Conservation (phyloP, 2,329 filamentous ascomycete species). For the Didymellaceae sp. region DNA sequence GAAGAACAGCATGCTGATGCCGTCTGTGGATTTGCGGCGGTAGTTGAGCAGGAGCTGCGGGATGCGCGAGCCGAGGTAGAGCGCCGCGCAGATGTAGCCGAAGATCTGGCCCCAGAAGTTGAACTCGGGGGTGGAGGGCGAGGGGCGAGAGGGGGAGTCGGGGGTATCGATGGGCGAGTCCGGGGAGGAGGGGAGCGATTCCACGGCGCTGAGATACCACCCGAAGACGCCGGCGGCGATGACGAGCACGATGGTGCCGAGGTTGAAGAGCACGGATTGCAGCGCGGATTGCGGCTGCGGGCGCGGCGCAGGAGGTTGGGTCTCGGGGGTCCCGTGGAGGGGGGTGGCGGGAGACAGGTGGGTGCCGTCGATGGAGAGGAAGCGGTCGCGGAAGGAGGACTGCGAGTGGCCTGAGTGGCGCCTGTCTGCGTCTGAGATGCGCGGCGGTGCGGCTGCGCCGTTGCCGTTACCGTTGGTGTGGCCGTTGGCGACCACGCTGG, state of each 20-base stretch:
- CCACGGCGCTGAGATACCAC: slow-evolving; percentile 78
- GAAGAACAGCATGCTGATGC: slow-evolving; percentile 93
- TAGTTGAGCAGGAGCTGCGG: slow-evolving; percentile 94
- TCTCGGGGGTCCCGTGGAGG: slow-evolving; percentile 57
- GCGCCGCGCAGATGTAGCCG: slow-evolving; percentile 85
- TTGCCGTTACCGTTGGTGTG: slow-evolving; percentile 26
- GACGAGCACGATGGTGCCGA: slow-evolving; percentile 77
- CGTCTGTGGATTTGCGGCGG: slow-evolving; percentile 89
- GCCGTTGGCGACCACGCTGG: slow-evolving; percentile 24
- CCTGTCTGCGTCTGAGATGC: slow-evolving; percentile 47
- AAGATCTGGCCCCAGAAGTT: slow-evolving; percentile 85
- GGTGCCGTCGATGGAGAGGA: slow-evolving; percentile 66
- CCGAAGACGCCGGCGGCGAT: slow-evolving; percentile 82
- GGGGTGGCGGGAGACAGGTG: slow-evolving; percentile 85
- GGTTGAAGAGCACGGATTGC: slow-evolving; percentile 74
- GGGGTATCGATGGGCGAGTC: too few species aligned
- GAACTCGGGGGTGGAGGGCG: slow-evolving; percentile 64
- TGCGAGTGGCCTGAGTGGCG: slow-evolving; percentile 42
- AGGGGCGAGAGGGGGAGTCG: slow-evolving; percentile 31
- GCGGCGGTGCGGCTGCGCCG: slow-evolving; percentile 27
- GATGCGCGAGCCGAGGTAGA: slow-evolving; percentile 88
- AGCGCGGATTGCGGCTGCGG: slow-evolving; percentile 52
- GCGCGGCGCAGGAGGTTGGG: slow-evolving; percentile 43
- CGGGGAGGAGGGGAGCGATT: too few species aligned
- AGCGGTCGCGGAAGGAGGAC: slow-evolving; percentile 52